These are phyloP conservation scores for Daldinia decipiens DNA, from an alignment of 495 filamentous ascomycete genomes.

Conservation along the genomic window DNA sequence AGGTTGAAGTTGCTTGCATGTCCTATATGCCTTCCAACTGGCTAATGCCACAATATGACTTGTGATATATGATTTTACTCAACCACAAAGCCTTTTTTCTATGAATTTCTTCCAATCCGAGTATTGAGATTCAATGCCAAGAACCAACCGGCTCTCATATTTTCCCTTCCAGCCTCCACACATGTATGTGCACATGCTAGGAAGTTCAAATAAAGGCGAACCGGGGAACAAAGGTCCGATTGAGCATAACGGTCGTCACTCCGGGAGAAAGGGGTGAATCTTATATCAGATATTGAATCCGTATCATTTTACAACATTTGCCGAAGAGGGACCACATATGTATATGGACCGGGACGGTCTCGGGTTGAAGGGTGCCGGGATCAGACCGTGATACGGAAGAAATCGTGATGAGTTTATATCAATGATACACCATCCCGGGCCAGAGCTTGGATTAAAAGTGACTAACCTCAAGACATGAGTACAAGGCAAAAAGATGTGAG, in stretches of 20 bases:
- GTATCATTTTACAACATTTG: background rate
- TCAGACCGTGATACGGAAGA: conserved; percentile 32
- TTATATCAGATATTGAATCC: background rate
- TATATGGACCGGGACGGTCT: conserved; percentile 14
- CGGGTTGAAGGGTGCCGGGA: conserved; percentile 27
- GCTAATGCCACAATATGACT: background rate
- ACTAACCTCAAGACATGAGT: background rate
- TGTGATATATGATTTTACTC: background rate
- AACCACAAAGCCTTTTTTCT: background rate
- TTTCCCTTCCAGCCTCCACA: background rate
- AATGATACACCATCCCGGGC: background rate
- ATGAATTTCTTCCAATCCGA: background rate
- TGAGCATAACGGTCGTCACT: background rate
- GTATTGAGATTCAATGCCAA: background rate
- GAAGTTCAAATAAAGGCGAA: background rate
- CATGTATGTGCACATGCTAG: background rate
- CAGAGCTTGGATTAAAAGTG: background rate
- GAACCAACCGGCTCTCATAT: background rate
- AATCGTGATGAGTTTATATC: conserved; percentile 17
- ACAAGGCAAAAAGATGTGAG: background rate
- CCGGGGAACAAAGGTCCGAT: background rate
- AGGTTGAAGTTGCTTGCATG: background rate
- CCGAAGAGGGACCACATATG: conserved; percentile 2
- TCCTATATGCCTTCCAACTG: background rate
- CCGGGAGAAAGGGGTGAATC: background rate